Evolutionary conservation across 2,329 filamentous ascomycete genomes (phyloP), one percentile per base, ranked within the genome.

Genomic region (Penicillium brevicompactum): DNA sequence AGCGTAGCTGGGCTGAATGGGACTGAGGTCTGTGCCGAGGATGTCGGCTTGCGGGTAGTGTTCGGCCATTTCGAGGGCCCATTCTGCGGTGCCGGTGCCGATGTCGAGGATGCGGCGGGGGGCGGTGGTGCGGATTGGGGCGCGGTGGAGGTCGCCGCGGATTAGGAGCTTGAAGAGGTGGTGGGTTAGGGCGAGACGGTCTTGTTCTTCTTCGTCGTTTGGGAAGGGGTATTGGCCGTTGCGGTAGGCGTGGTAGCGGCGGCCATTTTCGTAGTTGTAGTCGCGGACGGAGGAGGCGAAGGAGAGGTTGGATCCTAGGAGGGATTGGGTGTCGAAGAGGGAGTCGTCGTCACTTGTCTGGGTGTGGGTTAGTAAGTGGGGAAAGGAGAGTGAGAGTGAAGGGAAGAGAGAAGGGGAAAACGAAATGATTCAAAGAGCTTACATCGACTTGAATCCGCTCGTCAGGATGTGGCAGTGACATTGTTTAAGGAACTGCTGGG

Each of bases 1-100:
- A 3, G 81, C 76, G 62, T 66, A 73, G 55, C 49, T 65, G 1
- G 71, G 70, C 55, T 70, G 74, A 59, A 70, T 76, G 16, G 65
- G 70, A 40, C 62, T 74, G 13, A 70, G 69, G 53, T 69, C 74
- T 14, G 69, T 74, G 21, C 70, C 71, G 31, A 72, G 58, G 42
- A 75, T 67, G 62, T 75, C 66, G 11, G 70, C 67, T 9, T 64
- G 34, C 4, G 74, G 73, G 57, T 69, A 70, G 34, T 66, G 55
- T 49, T 76, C 74, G 13, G 73, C 78, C 58, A 80, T 74, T 53
- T 82, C 80, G 9, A 82, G 43, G 27, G 68, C 69, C 70, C 70
- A 73, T 60, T 63, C 59, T 37, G 64, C 70, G 1, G 70, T 72
- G 21, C 70, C 70, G 14, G 67, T 72, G 55, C 70, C 70, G 45